Evolutionary conservation across 495 filamentous ascomycete genomes (phyloP), one percentile per base, ranked within the genome.

Genomic region (Penicillium longicatenatum): DNA sequence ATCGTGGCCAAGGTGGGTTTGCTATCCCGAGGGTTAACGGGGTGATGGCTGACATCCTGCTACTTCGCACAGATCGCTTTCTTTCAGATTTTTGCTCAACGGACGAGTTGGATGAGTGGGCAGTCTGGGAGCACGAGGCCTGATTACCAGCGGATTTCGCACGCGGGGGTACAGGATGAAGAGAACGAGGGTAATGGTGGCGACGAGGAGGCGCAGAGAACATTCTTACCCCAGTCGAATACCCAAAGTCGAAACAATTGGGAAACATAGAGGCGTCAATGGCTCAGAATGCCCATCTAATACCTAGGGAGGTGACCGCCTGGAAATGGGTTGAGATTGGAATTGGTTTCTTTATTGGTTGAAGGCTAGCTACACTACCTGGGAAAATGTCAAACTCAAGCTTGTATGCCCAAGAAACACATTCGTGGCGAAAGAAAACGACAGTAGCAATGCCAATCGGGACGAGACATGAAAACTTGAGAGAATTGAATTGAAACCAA

Each of bases 1-100:
- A 52, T 61, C n/a, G 50, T 44, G 1, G 50, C 65, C 12, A 70
- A 65, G 64, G 70, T 71, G 33, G 9, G 53, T 62, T 37, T 26
- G 7, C 26, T 26, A 26, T 26, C 26, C 26, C 7, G 24, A 43
- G 21, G 16, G 26, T 26, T 30, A 5, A 5, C 43, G 33, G 33
- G 24, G 33, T 44, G 29, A 24, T 44, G 22, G 35, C 37, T 43
- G 33, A 53, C 43, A 53, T 43, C 42, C 37, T 42, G 21, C 4
- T 14, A 29, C 20, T 53, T 2, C 16, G 33, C 12, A 43, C 50
- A 53, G 48, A 58, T 58, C 47, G 30, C 44, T 47, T 59, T 59
- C 26, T 24, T 20, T 42, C 55, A 52, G 30, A 6, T 55, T 47
- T 41, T 17, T 2, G 11, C 33, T 11, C 46, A 33, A 4, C 48